Evolutionary conservation across 1,284 basidiomycete genomes (phyloP).

Genomic region (Sparassis latifolia): DNA sequence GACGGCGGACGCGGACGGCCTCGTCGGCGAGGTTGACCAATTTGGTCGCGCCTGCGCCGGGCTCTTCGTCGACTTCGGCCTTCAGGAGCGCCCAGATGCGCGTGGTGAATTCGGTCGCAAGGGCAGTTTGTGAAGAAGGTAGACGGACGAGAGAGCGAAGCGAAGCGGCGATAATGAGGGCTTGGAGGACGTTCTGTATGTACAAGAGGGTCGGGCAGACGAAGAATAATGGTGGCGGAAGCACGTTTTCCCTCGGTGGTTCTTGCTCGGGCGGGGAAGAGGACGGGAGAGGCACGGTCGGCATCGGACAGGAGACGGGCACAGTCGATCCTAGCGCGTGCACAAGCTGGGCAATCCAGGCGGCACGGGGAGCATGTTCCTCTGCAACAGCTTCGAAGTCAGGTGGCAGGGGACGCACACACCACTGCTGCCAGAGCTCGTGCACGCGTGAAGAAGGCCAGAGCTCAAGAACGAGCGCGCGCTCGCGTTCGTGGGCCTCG

Average conservation of each 20-base stretch:
- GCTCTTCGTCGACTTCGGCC: constrained; percentile 45
- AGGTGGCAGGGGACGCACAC: constrained; percentile 17
- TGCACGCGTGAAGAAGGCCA: constrained; percentile 37
- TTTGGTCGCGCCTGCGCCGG: constrained; percentile 37
- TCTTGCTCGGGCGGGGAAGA: constrained; percentile 9
- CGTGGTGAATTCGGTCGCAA: constrained; percentile 14
- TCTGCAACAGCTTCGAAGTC: constrained; percentile 4
- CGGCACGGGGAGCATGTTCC: constrained; percentile 1
- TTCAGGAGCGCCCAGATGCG: constrained; percentile 62
- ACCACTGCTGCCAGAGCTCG: constrained; percentile 37
- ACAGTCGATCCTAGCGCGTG: constrained; percentile 37
- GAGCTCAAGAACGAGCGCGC: constrained; percentile 41
- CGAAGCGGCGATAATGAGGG: constrained; percentile 57
- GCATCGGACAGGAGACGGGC: constrained; percentile 40
- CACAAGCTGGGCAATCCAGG: constrained; percentile 43
- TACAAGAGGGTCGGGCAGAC: constrained; percentile 43
- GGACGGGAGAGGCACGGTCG: constrained; percentile 17
- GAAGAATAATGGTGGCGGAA: constrained; percentile 62
- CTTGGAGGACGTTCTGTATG: constrained; percentile 66
- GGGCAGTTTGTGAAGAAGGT: constrained; percentile 14
- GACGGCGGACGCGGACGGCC: constrained; percentile 41
- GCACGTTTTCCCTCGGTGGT: constrained; percentile 25
- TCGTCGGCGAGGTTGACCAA: constrained; percentile 66
- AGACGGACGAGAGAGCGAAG: constrained; percentile 48
- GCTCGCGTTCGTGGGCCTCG: constrained; percentile 48